Evolutionary conservation across 2,329 filamentous ascomycete species (phyloP), one percentile per base, ranked within the genome.

Genomic region (Colletotrichum caudatum): DNA sequence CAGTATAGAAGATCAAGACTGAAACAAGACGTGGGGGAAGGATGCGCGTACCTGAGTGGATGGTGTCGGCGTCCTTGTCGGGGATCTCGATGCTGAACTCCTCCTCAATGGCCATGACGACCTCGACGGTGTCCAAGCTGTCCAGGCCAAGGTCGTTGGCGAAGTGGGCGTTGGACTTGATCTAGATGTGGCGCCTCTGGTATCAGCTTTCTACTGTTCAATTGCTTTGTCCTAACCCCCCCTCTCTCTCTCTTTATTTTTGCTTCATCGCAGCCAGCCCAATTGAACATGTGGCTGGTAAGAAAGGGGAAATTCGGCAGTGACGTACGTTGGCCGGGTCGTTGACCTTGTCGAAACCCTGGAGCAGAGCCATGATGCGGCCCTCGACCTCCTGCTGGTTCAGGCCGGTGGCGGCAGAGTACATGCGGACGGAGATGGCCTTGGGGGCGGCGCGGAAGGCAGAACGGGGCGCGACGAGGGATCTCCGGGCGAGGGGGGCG

Each of bases 21-120:
- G 9, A 5, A 23, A 9, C 18, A 9, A 8, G 16, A n/a, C 8
- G 29, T 29, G 20, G 8, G 3, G 63, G 12, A 18, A 26, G 23
- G 20, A 3, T 39, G 26, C 35, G 85, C 93, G 77, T 92, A 97
- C 94, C 91, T 80, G 94, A 97, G 89, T 96, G 94, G 83, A 98
- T 97, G 76, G 89, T 88, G 83, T 98, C 95, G 76, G 95, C 95
- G 81, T 97, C 94, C 90, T 97, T 97, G 86, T 98, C 95, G 77
- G 95, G 95, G 79, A 98, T 98, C 89, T 98, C 95, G 82, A 98
- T 96, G 92, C 94, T 90, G 81, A 91, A 90, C 79, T 91, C 87
- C 91, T 99, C 96, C 90, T 99, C 96, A 85, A 99, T 98, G 76
- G 96, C 96, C 96, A 99, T 99, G 78, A 99, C 96, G 76, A 99